Percentiles rank a stretch among this genome's conserved stretches.
phyloP scores from a whole-genome alignment of 257 asterid species.

The Anisodus acutangulus region DNA sequence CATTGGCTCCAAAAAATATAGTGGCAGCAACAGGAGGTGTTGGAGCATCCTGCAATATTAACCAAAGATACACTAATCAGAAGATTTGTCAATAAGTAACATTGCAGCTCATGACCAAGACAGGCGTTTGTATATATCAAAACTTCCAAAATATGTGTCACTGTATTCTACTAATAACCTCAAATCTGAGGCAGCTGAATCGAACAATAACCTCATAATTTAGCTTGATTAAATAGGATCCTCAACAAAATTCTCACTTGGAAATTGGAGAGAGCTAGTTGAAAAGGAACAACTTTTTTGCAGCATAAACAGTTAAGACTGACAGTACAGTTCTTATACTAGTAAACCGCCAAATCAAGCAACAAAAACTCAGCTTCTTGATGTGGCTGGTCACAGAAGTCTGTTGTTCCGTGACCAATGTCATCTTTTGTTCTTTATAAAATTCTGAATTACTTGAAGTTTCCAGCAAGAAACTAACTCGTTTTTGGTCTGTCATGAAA shows the following conservation, averaged over 20 bases:
- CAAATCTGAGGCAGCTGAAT: background rate
- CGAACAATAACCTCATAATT: background rate
- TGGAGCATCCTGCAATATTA: conserved; percentile 52
- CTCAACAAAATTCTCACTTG: background rate
- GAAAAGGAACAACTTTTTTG: background rate
- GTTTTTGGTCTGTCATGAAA: background rate
- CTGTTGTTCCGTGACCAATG: background rate
- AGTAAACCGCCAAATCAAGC: background rate
- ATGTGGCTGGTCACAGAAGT: conserved; percentile 2
- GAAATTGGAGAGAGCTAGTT: background rate
- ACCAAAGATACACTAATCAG: background rate
- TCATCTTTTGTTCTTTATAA: background rate
- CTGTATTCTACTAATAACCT: background rate
- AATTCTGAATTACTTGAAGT: background rate
- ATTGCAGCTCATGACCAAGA: background rate
- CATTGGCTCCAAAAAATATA: conserved; percentile 91
- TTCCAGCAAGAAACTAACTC: background rate
- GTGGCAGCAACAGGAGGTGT: conserved; percentile 71
- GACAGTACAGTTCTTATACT: background rate
- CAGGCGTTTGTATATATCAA: background rate
- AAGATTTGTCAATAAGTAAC: background rate
- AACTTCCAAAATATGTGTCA: background rate
- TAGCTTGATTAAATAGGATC: conserved; percentile 14
- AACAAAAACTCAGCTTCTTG: background rate
- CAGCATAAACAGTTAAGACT: background rate